Evolutionary conservation across 352 stramenopile species (phyloP), one percentile per base, ranked within the genome.

Genomic region (Phytophthora parvispora): DNA sequence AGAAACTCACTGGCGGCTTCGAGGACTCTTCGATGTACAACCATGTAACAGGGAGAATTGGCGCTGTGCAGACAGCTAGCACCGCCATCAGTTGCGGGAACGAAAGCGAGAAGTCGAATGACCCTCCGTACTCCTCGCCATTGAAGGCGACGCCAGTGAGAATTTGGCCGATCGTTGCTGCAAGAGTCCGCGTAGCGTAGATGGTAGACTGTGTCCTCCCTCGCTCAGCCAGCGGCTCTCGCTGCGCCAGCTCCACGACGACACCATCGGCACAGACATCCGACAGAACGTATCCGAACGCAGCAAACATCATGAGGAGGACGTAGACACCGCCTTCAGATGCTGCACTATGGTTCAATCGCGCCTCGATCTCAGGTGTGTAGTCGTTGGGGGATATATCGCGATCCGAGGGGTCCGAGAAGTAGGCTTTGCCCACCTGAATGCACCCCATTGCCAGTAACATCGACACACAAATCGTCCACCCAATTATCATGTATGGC

Each of bases 201-300:
- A 85, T 77, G 10, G 16, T 29, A 2, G 80, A 80, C 55, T 86
- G 80, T 13, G 69, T 79, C 38, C 64, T 76, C 9, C 80, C 80
- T 48, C 77, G 77, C 8, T 48, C 50, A 10, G 60, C 67, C 0
- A 69, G 13, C 0, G 77, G 68, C 40, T 88, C 75, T n/a, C 71
- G 68, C 25, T 86, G 77, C 13, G 70, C 74, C 22, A 80, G 55
- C 15, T 84, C 67, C 12, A 83, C 74, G 10, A 73, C 59, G 53
- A 86, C 73, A 63, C 77, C 79, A 59, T 93, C 84, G 24, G 75
- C 68, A 29, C 82, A 84, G 7, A 90, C 79, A 50, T 90, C 82
- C 3, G 84, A 71, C 62, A 82, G 66, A n/a, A 91, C 75, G 60
- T 91, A 92, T 2, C 84, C 84, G 18, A 90, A 28, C 0, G 84